Conservation (phyloP, 148 eudicot genomes). For the Spergularia marina region DNA sequence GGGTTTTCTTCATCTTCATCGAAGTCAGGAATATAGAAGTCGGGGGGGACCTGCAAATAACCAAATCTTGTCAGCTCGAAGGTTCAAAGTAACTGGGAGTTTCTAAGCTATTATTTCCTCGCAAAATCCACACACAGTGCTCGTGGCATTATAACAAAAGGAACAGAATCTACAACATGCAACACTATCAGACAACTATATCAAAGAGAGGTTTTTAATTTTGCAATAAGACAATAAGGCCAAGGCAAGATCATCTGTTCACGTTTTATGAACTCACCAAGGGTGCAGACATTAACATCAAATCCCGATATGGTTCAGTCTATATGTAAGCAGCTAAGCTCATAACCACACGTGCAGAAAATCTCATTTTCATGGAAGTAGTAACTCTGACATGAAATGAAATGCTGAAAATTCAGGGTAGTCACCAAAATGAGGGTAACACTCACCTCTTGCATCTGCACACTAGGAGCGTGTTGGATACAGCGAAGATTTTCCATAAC, state of each 20-base stretch:
- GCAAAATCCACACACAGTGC: background rate
- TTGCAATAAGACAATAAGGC: background rate
- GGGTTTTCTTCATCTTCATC: conserved; percentile 91
- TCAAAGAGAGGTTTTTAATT: background rate
- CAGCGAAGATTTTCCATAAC: conserved; percentile 87
- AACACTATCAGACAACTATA: background rate
- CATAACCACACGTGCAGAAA: background rate
- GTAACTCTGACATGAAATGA: background rate
- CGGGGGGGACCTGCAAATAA: conserved; percentile 86
- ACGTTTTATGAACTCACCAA: background rate
- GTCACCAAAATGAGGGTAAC: background rate
- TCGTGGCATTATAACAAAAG: background rate
- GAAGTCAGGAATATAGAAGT: conserved; percentile 90
- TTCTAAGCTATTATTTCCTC: background rate
- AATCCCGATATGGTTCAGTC: background rate
- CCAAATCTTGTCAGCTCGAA: background rate
- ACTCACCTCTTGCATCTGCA: conserved; percentile 97
- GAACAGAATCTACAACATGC: background rate
- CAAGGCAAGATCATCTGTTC: background rate
- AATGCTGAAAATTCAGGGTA: background rate
- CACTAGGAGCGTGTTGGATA: conserved; percentile 97
- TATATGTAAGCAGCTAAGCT: background rate
- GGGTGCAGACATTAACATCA: background rate
- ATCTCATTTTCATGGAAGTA: background rate
- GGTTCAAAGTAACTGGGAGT: background rate